phyloP scores from a whole-genome alignment of 208 protist species.

The Trypanosoma caninum region DNA sequence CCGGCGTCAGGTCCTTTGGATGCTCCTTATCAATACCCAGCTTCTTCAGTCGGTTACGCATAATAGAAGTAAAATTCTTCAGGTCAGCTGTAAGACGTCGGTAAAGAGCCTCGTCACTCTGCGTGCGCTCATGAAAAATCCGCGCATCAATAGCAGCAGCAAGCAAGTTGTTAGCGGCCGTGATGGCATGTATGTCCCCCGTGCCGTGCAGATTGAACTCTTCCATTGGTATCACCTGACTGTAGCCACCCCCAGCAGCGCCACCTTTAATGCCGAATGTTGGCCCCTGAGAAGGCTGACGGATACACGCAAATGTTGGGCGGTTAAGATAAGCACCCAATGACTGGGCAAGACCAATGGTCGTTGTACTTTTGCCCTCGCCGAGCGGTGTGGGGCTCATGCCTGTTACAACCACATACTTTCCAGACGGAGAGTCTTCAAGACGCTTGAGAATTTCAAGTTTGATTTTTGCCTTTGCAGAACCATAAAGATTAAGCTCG shows the following conservation, averaged over 20 bases:
- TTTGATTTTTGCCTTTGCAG: slow-evolving; percentile 88
- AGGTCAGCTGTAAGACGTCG: slow-evolving; percentile 68
- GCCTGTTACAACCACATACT: slow-evolving; percentile 97
- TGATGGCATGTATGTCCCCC: slow-evolving; percentile 98
- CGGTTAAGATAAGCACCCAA: slow-evolving; percentile 94
- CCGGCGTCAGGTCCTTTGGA: slow-evolving; percentile 87
- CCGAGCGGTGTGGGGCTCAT: slow-evolving; percentile 92
- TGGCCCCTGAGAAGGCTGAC: slow-evolving; percentile 97
- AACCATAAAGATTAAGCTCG: slow-evolving; percentile 93
- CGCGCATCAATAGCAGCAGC: slow-evolving; percentile 97
- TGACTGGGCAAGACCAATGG: slow-evolving; percentile 96
- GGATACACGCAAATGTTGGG: slow-evolving; percentile 94
- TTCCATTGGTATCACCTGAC: slow-evolving; percentile 96
- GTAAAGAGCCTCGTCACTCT: slow-evolving; percentile 90
- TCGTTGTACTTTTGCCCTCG: slow-evolving; percentile 98
- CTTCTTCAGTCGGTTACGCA: slow-evolving; percentile 85
- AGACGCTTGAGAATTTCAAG: slow-evolving; percentile 89
- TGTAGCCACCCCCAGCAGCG: slow-evolving; percentile 97
- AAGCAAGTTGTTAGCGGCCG: slow-evolving; percentile 96
- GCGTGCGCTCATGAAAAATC: slow-evolving; percentile 96
- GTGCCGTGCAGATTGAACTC: slow-evolving; percentile 99
- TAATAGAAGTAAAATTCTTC: slow-evolving; percentile 88
- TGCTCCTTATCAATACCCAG: slow-evolving; percentile 93
- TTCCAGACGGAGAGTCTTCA: slow-evolving; percentile 65
- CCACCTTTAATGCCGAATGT: slow-evolving; percentile 97